These are phyloP conservation scores for Pistacia vera DNA, from an alignment of 345 rosid genomes.

Conservation along the genomic window DNA sequence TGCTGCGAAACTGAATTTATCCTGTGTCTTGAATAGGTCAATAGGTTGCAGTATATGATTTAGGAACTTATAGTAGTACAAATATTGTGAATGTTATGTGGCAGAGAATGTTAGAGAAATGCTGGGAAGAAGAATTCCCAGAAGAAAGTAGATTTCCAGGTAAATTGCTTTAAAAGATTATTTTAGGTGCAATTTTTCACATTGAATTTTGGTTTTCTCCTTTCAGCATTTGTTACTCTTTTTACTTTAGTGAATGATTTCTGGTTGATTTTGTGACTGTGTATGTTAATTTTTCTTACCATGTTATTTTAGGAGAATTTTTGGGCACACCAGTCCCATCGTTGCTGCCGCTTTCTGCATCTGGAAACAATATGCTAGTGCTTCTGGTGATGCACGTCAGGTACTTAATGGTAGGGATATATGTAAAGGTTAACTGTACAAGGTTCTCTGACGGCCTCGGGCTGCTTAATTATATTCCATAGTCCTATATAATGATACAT, in stretches of 20 bases:
- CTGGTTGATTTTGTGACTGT: not conserved
- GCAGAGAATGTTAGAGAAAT: conserved; percentile 46
- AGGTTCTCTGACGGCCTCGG: not conserved
- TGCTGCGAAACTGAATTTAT: not conserved
- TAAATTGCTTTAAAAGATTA: conserved; percentile 20
- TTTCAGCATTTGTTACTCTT: not conserved
- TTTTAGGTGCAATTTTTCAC: not conserved
- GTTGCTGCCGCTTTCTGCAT: conserved; percentile 72
- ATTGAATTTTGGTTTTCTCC: not conserved
- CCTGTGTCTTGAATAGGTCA: not conserved
- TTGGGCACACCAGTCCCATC: conserved; percentile 77
- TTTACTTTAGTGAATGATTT: not conserved
- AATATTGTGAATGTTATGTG: conserved; percentile 19
- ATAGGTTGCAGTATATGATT: not conserved
- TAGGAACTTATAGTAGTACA: not conserved
- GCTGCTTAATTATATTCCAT: conserved; percentile 7
- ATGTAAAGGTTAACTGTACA: not conserved
- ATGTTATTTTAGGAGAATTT: conserved; percentile 56
- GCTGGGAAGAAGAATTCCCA: conserved; percentile 57
- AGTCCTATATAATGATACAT: not conserved
- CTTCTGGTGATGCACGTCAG: conserved; percentile 81
- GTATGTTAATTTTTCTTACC: conserved; percentile 2
- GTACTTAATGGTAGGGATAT: conserved; percentile 33
- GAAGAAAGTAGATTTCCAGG: conserved; percentile 76
- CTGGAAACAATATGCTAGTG: conserved; percentile 82